Conservation (phyloP, 352 stramenopile genomes). For the Plasmopara muralis region DNA sequence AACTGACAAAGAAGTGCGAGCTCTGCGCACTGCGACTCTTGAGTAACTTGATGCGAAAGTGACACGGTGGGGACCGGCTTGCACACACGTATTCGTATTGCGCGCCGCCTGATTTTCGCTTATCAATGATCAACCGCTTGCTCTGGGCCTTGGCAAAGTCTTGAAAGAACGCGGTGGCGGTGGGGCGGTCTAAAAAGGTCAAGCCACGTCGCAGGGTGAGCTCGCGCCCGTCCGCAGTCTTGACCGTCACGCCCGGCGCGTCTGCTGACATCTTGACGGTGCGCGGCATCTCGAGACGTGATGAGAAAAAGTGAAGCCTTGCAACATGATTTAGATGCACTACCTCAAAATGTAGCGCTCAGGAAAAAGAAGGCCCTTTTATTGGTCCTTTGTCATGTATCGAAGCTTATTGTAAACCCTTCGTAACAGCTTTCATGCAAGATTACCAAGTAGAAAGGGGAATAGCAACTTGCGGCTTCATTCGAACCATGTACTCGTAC, state of each 20-base stretch:
- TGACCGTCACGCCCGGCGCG: conserved; percentile 26
- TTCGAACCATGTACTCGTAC: too few species aligned
- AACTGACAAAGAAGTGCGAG: conserved; percentile 34
- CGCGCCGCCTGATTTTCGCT: conserved; percentile 29
- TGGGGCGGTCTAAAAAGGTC: conserved; percentile 24
- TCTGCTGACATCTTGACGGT: conserved; percentile 27
- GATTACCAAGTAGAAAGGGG: too few species aligned
- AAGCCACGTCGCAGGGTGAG: conserved; percentile 25
- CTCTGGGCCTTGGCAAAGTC: conserved; percentile 36
- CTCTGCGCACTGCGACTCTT: conserved; percentile 32
- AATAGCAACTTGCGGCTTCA: too few species aligned
- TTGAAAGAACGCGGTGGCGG: conserved; percentile 30
- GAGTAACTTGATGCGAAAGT: conserved; percentile 32
- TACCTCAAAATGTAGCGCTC: too few species aligned
- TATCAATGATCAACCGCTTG: conserved; percentile 34
- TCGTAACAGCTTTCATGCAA: too few species aligned
- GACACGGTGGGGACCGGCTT: conserved; percentile 18
- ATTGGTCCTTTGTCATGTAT: too few species aligned
- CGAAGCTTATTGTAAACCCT: too few species aligned
- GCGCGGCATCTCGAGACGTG: conserved; percentile 16
- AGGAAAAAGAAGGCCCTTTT: too few species aligned
- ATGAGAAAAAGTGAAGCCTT: too few species aligned
- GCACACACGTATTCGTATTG: conserved; percentile 36
- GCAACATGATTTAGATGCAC: too few species aligned
- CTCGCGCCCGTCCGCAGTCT: conserved; percentile 12